Conservation (phyloP, 2,329 filamentous ascomycete species). For the Berkeleyomyces rouxiae region DNA sequence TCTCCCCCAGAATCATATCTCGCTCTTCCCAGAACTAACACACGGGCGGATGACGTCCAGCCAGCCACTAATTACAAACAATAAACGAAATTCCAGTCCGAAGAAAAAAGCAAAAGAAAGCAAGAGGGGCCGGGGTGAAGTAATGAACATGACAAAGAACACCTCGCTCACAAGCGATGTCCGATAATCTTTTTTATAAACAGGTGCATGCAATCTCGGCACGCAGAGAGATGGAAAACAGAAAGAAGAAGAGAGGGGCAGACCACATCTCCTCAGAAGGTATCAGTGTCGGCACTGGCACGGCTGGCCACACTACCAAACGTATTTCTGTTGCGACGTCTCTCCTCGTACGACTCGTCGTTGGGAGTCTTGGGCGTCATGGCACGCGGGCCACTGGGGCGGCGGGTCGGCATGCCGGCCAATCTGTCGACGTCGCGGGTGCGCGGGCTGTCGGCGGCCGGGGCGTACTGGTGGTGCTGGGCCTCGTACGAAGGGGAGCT, state of each 20-base stretch:
- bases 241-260: conserved; percentile 3
- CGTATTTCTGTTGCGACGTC: conserved; percentile 41
- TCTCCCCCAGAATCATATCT: too few relatives aligned
- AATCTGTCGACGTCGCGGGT: conserved; percentile 40
- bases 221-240: not conserved
- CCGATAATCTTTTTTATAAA: not conserved
- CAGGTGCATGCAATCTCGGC: not conserved
- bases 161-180: conserved; percentile 2
- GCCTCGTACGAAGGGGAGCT: not conserved
- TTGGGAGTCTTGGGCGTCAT: conserved; percentile 42
- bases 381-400: conserved; percentile 41
- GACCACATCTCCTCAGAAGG: conserved; percentile 26
- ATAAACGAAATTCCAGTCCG: not conserved
- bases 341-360: conserved; percentile 28
- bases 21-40: too few relatives aligned
- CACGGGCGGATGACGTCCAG: too few relatives aligned
- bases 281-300: conserved; percentile 31
- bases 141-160: not conserved
- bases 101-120: not conserved
- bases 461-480: conserved; percentile 33
- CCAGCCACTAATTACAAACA: not conserved
- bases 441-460: conserved; percentile 30
- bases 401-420: conserved; percentile 32
- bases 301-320: conserved; percentile 33
- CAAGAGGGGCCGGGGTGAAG: too few relatives aligned